Conservation (phyloP, 805 yeast genomes). For the Lipomyces oligophaga region DNA sequence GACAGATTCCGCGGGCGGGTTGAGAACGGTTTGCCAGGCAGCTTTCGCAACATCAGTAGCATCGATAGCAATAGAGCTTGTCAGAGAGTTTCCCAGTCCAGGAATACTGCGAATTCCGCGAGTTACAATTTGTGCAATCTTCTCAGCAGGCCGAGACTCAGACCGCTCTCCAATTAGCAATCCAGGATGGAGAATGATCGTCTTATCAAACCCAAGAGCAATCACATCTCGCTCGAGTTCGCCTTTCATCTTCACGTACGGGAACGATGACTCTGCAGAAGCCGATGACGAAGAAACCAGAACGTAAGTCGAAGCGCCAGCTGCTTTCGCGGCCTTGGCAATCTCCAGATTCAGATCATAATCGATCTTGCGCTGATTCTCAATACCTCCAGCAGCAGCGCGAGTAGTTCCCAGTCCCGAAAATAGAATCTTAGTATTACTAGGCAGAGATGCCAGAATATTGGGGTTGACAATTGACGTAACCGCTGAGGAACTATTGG, state of each 20-base stretch:
- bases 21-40: constrained; percentile 47
- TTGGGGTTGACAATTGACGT: constrained; percentile 34
- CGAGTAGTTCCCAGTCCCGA: constrained; percentile 75
- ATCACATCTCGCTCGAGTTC: constrained; percentile 65
- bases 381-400: constrained; percentile 62
- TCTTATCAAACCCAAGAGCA: constrained; percentile 61
- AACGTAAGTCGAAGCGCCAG: constrained; percentile 65
- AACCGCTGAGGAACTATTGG: constrained; percentile 50
- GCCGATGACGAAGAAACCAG: constrained; percentile 70
- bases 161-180: constrained; percentile 39
- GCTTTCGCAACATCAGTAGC: constrained; percentile 65
- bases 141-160: constrained; percentile 31
- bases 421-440: constrained; percentile 40
- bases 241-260: constrained; percentile 69
- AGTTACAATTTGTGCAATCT: constrained; percentile 4
- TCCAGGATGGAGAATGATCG: constrained; percentile 79
- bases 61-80: constrained; percentile 43
- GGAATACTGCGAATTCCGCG: constrained; percentile 15
- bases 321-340: constrained; percentile 69
- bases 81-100: background rate
- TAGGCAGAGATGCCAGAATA: constrained; percentile 34
- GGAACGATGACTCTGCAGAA: constrained; percentile 49
- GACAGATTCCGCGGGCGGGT: constrained; percentile 34
- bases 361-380: constrained; percentile 66
- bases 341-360: constrained; percentile 63